Base-by-base conservation (phyloP, 169 alveolate genomes). In the Plasmodium ovale region DNA sequence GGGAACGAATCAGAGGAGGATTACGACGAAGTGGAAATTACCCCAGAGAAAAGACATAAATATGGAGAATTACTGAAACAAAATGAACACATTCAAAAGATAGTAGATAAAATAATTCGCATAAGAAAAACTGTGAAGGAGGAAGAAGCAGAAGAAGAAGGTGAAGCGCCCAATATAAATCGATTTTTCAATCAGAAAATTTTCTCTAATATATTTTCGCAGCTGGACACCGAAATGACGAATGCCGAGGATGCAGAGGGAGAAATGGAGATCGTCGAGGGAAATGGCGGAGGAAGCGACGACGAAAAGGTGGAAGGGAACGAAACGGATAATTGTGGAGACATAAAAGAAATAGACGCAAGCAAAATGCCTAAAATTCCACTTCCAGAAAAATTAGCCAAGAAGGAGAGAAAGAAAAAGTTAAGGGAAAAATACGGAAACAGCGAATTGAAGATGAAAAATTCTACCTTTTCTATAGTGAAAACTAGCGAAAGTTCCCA, bases 131-230 rank as follows among this genome's bases (percentile, higher is more conserved):
- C 23, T 82, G 60, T 84, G 19, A 67, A 67, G 71, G 65, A 37
- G 56, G 62, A 47, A 49, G 91, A 85, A 85, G 51, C 21, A 37
- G 87, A 67, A 68, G 23, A 70, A 12, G 72, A 62, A 33, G 7
- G 21, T 0, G 49, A 6, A 62, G 19, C 84, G 1, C n/a, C n/a
- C n/a, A 51, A 33, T 82, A 60, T 53, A 14, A 85, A 39, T 19
- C 85, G 72, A 12, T 85, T 85, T 44, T 85, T 85, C 58, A 87
- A 85, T 62, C 91, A 85, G 27, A 85, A 85, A 47, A 85, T 85
- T 29, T 85, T 85, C 47, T 56, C 85, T 16, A 85, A 71, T 12
- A 85, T 85, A 68, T 85, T 85, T 37, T 51, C 21, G 35, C 72
- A 79, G 64, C 35, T 79, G 27, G 56, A 35, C 12, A 54, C 64